Conservation (phyloP, 2,329 filamentous ascomycete genomes). For the Trichoderma lentiforme region DNA sequence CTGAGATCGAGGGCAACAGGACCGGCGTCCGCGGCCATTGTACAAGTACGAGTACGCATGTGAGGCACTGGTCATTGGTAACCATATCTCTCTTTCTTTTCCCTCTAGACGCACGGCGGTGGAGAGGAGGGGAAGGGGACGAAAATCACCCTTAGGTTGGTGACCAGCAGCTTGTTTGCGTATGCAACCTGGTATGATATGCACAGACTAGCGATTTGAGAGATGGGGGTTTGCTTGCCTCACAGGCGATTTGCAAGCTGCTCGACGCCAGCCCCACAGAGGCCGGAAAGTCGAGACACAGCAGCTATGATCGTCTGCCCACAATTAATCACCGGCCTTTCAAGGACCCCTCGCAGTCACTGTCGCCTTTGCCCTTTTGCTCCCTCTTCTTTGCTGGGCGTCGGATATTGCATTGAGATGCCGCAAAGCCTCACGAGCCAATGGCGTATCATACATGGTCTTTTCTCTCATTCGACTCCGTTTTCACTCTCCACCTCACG, state of each 20-base stretch:
- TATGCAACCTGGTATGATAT: slow-evolving; percentile 15
- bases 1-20: slow-evolving; percentile 2
- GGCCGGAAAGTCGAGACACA: slow-evolving; percentile 1
- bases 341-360: background rate
- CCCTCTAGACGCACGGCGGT: slow-evolving; percentile 12
- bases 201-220: slow-evolving; percentile 11
- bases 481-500: background rate
- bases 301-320: slow-evolving; percentile 1
- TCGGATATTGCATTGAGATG: slow-evolving; percentile 4
- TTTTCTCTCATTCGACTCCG: background rate
- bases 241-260: slow-evolving; percentile 9
- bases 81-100: background rate
- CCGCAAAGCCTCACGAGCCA: slow-evolving; percentile 1
- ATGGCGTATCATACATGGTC: background rate
- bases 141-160: slow-evolving; percentile 7
- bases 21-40: background rate
- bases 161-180: slow-evolving; percentile 14
- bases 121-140: background rate
- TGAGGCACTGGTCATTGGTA: background rate
- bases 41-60: background rate
- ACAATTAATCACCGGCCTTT: background rate
- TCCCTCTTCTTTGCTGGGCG: background rate
- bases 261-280: background rate
- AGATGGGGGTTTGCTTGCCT: slow-evolving; percentile 5
- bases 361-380: background rate